Evolutionary conservation across 2,329 filamentous ascomycete species (phyloP), one percentile per base, ranked within the genome.

Genomic region (Aspergillus fischeri): DNA sequence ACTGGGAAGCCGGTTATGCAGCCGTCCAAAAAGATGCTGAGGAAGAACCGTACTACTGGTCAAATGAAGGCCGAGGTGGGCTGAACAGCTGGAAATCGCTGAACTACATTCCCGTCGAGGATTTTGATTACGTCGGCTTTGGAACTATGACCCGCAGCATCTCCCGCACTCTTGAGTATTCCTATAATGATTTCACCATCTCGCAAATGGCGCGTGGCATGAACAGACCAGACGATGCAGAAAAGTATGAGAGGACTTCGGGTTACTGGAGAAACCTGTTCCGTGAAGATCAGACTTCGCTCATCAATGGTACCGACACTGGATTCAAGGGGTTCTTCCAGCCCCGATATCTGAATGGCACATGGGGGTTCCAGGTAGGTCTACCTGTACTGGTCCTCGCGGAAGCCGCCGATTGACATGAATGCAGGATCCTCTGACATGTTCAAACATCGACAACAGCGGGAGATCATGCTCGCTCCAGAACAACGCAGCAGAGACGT

Each of bases 261-360:
- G 76, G 76, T 1, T 86, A 88, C 67, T 92, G 89, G 89, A 77
- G 79, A 63, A 90, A 90, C 59, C 75, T 91, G 50, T 90, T 85
- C 75, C 85, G 83, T 51, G 67, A 75, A 0, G 80, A 87, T 52
- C 85, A 89, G 69, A 78, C 70, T 1, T 88, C 85, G 1, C 75
- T 77, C 49, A 75, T 79, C 53, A 81, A 83, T 56, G 84, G 83
- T 0, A 78, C 69, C 0, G 77, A 88, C 60, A 89, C 87, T 0
- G 86, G 86, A 0, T 92, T 89, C 63, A 77, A 74, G 0, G 89
- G 89, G 0, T 92, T 91, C 71, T 86, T 91, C 58, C 86, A 90
- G 67, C 88, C 88, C 0, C 84, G 81, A 51, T 87, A 83, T 58
- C 68, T 86, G 0, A 91, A 92, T 65, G 78, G 80, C 25, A 90